Percentiles rank a stretch among this genome's conserved stretches.
Conservation (phyloP, 768 basidiomycete species). For the Kwoniella heveanensis region DNA sequence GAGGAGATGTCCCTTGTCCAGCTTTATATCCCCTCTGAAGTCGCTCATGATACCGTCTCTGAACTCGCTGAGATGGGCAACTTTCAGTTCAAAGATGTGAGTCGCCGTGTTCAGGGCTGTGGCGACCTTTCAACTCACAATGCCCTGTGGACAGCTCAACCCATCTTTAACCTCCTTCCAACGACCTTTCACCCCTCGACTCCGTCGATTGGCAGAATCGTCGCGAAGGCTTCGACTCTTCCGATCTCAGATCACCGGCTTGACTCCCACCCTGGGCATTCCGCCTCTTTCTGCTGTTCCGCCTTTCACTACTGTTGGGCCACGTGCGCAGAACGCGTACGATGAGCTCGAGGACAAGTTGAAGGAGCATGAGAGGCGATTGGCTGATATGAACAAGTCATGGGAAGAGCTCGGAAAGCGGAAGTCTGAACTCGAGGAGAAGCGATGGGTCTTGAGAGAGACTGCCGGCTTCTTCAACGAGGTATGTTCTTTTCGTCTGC, state of each 20-base stretch:
- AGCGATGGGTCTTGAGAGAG: conserved; percentile 88
- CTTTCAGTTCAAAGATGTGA: conserved; percentile 95
- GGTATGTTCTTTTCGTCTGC: conserved; percentile 58
- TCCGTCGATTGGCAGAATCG: conserved; percentile 94
- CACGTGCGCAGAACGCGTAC: conserved; percentile 86
- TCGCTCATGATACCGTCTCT: conserved; percentile 93
- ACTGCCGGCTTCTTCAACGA: conserved; percentile 94
- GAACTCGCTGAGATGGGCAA: conserved; percentile 93
- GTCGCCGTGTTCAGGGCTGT: conserved; percentile 44
- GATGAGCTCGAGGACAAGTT: conserved; percentile 90
- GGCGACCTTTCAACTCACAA: neutral
- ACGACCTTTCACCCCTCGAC: conserved; percentile 94
- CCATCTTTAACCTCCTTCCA: conserved; percentile 95
- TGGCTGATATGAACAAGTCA: conserved; percentile 87
- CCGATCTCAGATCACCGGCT: conserved; percentile 76
- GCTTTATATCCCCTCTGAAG: conserved; percentile 94
- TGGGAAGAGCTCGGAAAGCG: conserved; percentile 86
- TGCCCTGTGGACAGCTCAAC: conserved; percentile 68
- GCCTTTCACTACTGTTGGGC: conserved; percentile 83
- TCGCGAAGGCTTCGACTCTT: conserved; percentile 92
- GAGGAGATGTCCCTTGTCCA: conserved; percentile 98
- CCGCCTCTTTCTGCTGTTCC: conserved; percentile 84
- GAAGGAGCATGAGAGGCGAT: conserved; percentile 78
- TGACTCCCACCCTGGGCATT: conserved; percentile 77
- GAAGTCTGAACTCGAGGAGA: conserved; percentile 84